Evolutionary conservation across 2,329 filamentous ascomycete species (phyloP).

Genomic region (Penicillium janthinellum): DNA sequence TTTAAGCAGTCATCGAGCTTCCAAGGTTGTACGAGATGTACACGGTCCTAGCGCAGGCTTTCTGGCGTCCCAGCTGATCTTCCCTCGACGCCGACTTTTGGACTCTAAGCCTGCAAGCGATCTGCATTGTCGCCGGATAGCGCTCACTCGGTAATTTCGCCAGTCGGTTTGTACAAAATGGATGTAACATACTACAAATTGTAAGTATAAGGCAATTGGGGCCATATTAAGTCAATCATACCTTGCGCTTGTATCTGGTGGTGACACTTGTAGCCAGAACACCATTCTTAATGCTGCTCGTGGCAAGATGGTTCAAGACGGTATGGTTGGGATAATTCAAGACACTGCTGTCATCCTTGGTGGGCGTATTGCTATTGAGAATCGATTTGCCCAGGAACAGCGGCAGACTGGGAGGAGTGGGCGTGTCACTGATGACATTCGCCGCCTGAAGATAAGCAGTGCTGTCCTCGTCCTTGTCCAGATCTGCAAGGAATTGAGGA

Average conservation of each 20-base stretch:
- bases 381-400: conserved; percentile 94
- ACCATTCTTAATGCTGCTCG: conserved; percentile 96
- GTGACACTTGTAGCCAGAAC: conserved; percentile 94
- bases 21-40: background rate
- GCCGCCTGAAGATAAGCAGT: conserved; percentile 73
- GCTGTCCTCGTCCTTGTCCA: conserved; percentile 80
- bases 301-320: conserved; percentile 92
- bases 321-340: conserved; percentile 97
- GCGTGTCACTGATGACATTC: conserved; percentile 74
- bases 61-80: background rate
- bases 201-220: conserved; percentile 5
- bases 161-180: conserved; percentile 93
- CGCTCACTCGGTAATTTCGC: conserved; percentile 37
- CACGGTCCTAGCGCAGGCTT: background rate
- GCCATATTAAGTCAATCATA: conserved; percentile 20
- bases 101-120: background rate
- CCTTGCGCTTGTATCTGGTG: conserved; percentile 93
- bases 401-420: conserved; percentile 80
- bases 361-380: conserved; percentile 82
- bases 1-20: background rate
- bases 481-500: conserved; percentile 80
- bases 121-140: background rate
- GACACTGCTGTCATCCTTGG: conserved; percentile 98
- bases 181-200: conserved; percentile 78
- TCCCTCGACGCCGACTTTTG: background rate